phyloP scores from a whole-genome alignment of 1,139 yeast genomes.

The Yamadazyma dushanensis region DNA sequence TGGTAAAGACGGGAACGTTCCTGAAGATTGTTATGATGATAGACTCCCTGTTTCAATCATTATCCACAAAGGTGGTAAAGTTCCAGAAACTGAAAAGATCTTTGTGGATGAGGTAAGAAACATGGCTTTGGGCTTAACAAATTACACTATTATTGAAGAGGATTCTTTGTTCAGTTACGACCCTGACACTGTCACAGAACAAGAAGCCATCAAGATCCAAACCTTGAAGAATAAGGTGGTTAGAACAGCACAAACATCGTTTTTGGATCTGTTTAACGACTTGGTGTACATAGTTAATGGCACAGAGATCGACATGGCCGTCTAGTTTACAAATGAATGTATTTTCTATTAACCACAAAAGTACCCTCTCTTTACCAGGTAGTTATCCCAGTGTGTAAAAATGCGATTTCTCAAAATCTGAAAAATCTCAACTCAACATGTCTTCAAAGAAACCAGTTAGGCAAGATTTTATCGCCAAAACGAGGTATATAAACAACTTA shows the following conservation, averaged over 20 bases:
- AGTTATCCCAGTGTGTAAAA: too few relatives aligned
- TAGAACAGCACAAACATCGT: constrained; percentile 10
- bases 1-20: constrained; percentile 10
- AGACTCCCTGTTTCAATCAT: constrained; percentile 14
- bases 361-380: too few relatives aligned
- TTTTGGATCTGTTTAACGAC: constrained; percentile 14
- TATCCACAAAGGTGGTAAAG: constrained; percentile 13
- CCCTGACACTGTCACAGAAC: constrained; percentile 5
- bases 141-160: constrained; percentile 12
- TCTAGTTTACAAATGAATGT: not conserved
- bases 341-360: too few relatives aligned
- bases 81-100: constrained; percentile 11
- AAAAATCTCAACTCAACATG: constrained; percentile 15
- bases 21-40: constrained; percentile 14
- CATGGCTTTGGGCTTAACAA: constrained; percentile 2
- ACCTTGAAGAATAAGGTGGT: constrained; percentile 11
- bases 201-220: constrained; percentile 12
- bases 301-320: constrained; percentile 8
- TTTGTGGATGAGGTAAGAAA: constrained; percentile 15
- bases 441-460: constrained; percentile 48
- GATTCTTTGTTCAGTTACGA: constrained; percentile 9
- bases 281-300: constrained; percentile 17
- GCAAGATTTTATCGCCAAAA: constrained; percentile 87
- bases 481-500: constrained; percentile 79
- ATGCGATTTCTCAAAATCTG: constrained; percentile 1